Conservation (phyloP, 352 stramenopile genomes). For the Phytophthora rubi region DNA sequence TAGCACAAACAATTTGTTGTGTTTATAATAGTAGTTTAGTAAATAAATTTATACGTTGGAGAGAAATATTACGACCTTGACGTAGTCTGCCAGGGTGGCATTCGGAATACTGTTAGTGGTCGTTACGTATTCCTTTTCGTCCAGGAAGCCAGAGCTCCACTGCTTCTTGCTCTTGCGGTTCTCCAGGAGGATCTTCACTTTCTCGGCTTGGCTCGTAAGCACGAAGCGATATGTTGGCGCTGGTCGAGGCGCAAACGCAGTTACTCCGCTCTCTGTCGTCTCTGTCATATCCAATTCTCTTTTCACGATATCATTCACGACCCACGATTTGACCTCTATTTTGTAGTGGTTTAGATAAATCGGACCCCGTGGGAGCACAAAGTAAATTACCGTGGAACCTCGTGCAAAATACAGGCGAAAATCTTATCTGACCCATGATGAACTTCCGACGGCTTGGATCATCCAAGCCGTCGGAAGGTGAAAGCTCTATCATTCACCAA, state of each 20-base stretch:
- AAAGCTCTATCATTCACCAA: not conserved
- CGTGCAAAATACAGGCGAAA: not conserved
- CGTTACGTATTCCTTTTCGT: not conserved
- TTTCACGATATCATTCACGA: not conserved
- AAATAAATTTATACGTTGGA: not conserved
- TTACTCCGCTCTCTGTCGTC: not conserved
- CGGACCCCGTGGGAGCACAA: not conserved
- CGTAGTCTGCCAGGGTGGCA: not conserved
- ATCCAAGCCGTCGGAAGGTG: no score
- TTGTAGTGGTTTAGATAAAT: not conserved
- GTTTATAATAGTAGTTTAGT: not conserved
- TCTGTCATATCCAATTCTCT: not conserved
- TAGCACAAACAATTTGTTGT: not conserved
- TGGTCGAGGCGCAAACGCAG: not conserved
- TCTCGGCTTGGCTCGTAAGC: not conserved
- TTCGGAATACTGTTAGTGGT: not conserved
- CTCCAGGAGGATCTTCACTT: constrained; percentile 1
- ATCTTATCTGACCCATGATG: not conserved
- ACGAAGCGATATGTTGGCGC: not conserved
- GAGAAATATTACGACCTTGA: not conserved
- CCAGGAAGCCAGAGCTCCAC: not conserved
- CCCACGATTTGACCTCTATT: not conserved
- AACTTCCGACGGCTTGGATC: not conserved
- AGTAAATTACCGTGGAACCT: not conserved
- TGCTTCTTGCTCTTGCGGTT: not conserved